Evolutionary conservation across 2,329 filamentous ascomycete species (phyloP).

Genomic region (Berkeleyomyces basicola): DNA sequence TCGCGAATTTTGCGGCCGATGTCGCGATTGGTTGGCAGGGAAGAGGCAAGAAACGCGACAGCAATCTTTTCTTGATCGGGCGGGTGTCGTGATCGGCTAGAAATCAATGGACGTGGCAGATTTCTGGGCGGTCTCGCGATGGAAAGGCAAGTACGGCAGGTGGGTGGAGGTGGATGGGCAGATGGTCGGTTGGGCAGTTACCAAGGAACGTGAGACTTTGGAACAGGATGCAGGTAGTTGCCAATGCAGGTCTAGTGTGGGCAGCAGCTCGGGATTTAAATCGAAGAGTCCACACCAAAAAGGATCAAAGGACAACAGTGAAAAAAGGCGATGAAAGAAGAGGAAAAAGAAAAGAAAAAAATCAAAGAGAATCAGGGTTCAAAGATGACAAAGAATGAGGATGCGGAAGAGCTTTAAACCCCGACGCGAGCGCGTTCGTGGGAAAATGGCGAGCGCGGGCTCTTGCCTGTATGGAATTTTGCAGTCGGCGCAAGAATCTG

Average conservation of each 20-base stretch:
- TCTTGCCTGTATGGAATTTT: slow-evolving; percentile 1
- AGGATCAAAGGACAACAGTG: not conserved
- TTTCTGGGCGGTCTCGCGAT: not conserved
- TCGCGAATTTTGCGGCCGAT: not conserved
- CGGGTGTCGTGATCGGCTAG: not conserved
- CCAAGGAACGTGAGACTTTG: not conserved
- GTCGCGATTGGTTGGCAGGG: not conserved
- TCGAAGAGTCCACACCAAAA: not conserved
- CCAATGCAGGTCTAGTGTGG: not conserved
- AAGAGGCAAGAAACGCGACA: not conserved
- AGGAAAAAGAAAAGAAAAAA: not conserved
- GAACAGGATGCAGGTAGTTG: not conserved
- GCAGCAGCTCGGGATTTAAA: not conserved
- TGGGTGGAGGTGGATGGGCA: too few species aligned
- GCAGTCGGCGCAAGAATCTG: slow-evolving; percentile 9
- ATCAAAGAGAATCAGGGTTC: not conserved
- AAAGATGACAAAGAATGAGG: not conserved
- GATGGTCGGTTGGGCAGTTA: not conserved
- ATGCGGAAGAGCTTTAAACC: not conserved
- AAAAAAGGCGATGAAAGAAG: not conserved
- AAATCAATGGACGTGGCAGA: not conserved
- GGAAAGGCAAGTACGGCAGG: not conserved
- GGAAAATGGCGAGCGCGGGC: not conserved
- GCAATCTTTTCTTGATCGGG: not conserved
- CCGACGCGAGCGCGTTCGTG: slow-evolving; percentile 10